These are phyloP conservation scores for Fraxinus platypoda DNA, from an alignment of 305 asterid species.

Conservation along the genomic window DNA sequence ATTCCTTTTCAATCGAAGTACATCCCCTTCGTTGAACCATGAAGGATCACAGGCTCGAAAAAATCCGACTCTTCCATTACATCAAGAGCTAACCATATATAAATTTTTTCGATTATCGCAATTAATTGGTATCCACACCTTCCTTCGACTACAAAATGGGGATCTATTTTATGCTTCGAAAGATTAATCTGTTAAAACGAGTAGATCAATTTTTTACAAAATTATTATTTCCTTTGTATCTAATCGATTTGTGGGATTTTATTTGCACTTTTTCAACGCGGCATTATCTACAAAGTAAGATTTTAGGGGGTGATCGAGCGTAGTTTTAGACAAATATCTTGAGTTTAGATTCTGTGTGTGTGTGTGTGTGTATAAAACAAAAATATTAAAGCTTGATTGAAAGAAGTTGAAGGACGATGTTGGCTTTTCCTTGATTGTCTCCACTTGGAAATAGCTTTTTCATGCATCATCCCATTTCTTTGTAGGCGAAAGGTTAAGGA, in stretches of 20 bases:
- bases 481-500: not conserved
- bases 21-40: not conserved
- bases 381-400: not conserved
- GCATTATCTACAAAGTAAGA: not conserved
- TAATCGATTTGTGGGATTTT: not conserved
- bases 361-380: not conserved
- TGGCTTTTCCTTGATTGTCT: slow-evolving; percentile 12
- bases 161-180: not conserved
- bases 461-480: not conserved
- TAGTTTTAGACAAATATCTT: not conserved
- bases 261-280: not conserved
- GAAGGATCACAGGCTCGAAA: not conserved
- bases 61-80: not conserved
- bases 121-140: not conserved
- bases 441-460: not conserved
- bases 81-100: not conserved
- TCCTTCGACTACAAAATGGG: not conserved
- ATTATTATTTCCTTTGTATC: not conserved
- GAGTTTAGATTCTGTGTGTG: not conserved
- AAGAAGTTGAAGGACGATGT: not conserved
- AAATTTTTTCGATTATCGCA: not conserved
- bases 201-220: not conserved
- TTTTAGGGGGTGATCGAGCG: not conserved
- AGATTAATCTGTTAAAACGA: too few relatives aligned
- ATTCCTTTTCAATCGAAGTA: not conserved